phyloP scores from a whole-genome alignment of 2,329 filamentous ascomycete genomes.

The Proliferodiscus dingleyae region DNA sequence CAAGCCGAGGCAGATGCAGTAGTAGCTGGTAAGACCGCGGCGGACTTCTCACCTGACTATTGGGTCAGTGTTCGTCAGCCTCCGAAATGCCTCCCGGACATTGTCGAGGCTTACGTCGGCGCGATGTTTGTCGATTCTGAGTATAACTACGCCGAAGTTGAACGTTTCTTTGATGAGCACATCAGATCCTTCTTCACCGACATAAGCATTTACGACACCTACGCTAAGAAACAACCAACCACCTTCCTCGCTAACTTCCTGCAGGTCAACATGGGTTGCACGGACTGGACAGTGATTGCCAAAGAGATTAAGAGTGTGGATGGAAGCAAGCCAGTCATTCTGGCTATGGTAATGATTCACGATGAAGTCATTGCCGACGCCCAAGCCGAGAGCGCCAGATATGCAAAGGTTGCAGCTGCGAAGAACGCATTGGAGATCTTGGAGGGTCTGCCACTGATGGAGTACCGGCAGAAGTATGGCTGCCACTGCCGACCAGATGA shows the following conservation, averaged over 20 bases:
- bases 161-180: constrained; percentile 70
- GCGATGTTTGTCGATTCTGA: constrained; percentile 86
- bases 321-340: constrained; percentile 45
- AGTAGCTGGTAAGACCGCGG: constrained; percentile 31
- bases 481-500: constrained; percentile 54
- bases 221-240: constrained; percentile 80
- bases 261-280: constrained; percentile 60
- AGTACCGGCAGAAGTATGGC: constrained; percentile 55
- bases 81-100: constrained; percentile 75
- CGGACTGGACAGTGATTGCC: constrained; percentile 45
- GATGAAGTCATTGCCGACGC: constrained; percentile 59
- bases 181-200: constrained; percentile 76
- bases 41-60: constrained; percentile 54
- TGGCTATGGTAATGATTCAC: constrained; percentile 75
- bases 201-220: constrained; percentile 83
- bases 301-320: constrained; percentile 38
- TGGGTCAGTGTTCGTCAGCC: constrained; percentile 62
- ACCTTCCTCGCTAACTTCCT: constrained; percentile 66
- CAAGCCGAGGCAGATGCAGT: constrained; percentile 32
- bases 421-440: constrained; percentile 50
- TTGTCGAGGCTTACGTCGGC: constrained; percentile 83
- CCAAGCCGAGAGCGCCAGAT: constrained; percentile 58
- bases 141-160: constrained; percentile 71
- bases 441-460: constrained; percentile 40
- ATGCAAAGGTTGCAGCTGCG: constrained; percentile 67